Conservation (phyloP, 768 basidiomycete genomes). For the Sarcodon aspratus region DNA sequence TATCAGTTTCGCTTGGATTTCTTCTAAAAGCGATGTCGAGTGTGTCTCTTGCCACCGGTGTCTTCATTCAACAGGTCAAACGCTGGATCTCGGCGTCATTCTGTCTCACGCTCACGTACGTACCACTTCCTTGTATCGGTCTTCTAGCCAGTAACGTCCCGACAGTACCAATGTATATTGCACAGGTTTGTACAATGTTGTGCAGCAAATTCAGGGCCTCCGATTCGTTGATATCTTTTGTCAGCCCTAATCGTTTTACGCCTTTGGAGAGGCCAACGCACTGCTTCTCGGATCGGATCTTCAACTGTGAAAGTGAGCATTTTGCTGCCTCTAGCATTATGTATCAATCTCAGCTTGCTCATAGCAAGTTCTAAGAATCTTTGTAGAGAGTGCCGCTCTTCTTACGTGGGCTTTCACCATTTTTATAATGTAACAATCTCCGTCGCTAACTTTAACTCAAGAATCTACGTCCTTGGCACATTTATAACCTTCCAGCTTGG, state of each 20-base stretch:
- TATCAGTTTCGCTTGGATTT: not conserved
- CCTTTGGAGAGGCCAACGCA: not conserved
- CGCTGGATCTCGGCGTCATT: not conserved
- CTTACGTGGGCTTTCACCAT: not conserved
- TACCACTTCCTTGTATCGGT: not conserved
- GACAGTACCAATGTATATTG: not conserved
- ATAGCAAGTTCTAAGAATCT: not conserved
- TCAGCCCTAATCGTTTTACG: not conserved
- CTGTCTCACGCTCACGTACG: not conserved
- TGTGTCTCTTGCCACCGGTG: not conserved
- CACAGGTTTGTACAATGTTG: not conserved
- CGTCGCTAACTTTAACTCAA: not conserved
- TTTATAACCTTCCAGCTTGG: not conserved
- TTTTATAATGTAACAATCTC: not conserved
- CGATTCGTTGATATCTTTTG: too few species aligned
- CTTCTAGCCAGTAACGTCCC: not conserved
- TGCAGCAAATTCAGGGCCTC: too few species aligned
- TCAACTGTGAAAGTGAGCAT: too few species aligned
- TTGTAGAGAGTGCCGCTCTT: not conserved
- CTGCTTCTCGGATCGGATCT: not conserved
- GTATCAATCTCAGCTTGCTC: not conserved
- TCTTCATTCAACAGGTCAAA: not conserved
- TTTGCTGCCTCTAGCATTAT: too few species aligned
- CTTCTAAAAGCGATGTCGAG: not conserved
- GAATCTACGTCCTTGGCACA: not conserved